phyloP scores from a whole-genome alignment of 1,284 basidiomycete genomes.

The Pseudozyma hubeiensis region DNA sequence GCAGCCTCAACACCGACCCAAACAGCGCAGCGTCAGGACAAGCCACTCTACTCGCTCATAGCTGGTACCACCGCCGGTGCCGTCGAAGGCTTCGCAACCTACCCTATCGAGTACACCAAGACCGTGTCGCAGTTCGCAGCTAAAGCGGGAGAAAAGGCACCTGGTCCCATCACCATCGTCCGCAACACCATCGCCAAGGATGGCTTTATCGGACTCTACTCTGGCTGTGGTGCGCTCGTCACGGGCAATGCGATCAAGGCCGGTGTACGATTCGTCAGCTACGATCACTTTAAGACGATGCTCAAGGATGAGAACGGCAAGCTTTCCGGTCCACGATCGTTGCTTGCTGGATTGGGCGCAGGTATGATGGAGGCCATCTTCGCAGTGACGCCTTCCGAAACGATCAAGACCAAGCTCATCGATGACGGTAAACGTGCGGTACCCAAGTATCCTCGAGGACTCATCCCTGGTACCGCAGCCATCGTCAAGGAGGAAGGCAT shows the following conservation, averaged over 20 bases:
- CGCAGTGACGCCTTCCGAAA: conserved; percentile 96
- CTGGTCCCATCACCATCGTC: conserved; percentile 67
- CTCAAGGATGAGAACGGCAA: conserved; percentile 76
- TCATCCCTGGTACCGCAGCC: conserved; percentile 83
- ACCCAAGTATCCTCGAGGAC: conserved; percentile 83
- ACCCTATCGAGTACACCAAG: conserved; percentile 93
- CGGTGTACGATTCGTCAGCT: conserved; percentile 87
- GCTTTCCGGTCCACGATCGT: conserved; percentile 36
- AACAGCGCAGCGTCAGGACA: conserved; percentile 53
- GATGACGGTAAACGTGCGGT: conserved; percentile 87
- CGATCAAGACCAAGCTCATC: conserved; percentile 99
- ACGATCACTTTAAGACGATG: conserved; percentile 89
- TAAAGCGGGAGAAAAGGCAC: conserved; percentile 63
- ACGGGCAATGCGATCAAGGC: conserved; percentile 66
- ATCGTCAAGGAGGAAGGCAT: conserved; percentile 87
- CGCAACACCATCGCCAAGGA: conserved; percentile 65
- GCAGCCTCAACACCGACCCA: conserved; percentile 34
- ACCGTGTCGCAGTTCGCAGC: conserved; percentile 72
- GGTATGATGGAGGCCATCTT: conserved; percentile 94
- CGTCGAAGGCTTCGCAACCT: conserved; percentile 82
- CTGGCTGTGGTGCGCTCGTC: conserved; percentile 62
- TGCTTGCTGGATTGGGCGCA: conserved; percentile 86
- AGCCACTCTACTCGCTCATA: conserved; percentile 60
- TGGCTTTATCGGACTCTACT: conserved; percentile 69
- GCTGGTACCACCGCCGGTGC: conserved; percentile 95